These are phyloP conservation scores for Saccharomycopsis sp. DNA, from an alignment of 805 yeast genomes.

Conservation along the genomic window DNA sequence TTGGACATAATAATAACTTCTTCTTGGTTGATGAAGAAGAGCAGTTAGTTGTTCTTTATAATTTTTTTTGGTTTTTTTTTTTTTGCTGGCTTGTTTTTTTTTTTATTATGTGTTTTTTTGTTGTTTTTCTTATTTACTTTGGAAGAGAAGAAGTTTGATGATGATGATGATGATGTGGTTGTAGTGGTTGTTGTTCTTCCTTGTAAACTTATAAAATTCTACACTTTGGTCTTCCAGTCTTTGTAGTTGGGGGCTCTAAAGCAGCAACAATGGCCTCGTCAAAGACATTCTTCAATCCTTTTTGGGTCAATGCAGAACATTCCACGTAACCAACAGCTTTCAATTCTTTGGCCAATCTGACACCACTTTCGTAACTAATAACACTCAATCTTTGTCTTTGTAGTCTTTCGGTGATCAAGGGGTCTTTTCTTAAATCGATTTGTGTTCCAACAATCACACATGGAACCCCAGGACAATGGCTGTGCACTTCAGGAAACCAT, in stretches of 20 bases:
- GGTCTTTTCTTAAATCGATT: conserved; percentile 89
- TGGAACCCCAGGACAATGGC: conserved; percentile 97
- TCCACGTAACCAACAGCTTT: conserved; percentile 96
- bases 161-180: too few species aligned
- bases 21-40: too few species aligned
- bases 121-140: too few species aligned
- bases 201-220: conserved; percentile 59
- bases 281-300: conserved; percentile 94
- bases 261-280: conserved; percentile 99
- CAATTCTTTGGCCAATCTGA: conserved; percentile 83
- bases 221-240: conserved; percentile 72
- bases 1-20: too few species aligned
- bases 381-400: conserved; percentile 87
- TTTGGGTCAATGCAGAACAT: conserved; percentile 95
- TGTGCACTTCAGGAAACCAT: conserved; percentile 99
- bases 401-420: conserved; percentile 78
- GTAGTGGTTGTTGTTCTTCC: too few species aligned
- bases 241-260: conserved; percentile 89
- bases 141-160: too few species aligned
- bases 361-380: conserved; percentile 80
- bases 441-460: conserved; percentile 96
- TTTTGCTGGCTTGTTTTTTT: too few species aligned
- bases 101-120: too few species aligned
- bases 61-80: too few species aligned
- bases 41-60: too few species aligned